These are phyloP conservation scores for Tulasnella sp. DNA, from an alignment of 768 basidiomycete species.

Conservation along the genomic window DNA sequence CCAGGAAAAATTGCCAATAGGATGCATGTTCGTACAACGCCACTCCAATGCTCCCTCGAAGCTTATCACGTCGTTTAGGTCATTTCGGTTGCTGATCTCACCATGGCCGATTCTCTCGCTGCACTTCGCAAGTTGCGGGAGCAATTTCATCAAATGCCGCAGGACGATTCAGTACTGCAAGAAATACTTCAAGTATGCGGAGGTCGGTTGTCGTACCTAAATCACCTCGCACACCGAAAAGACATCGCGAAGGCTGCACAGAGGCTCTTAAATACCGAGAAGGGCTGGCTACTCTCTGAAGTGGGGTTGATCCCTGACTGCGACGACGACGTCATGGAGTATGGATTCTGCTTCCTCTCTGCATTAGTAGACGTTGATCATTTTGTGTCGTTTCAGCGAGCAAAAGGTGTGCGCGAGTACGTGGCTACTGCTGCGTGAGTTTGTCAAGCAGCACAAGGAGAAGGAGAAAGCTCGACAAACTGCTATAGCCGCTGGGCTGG, in stretches of 20 bases:
- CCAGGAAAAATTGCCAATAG: conserved; percentile 56
- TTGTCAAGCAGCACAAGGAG: not conserved
- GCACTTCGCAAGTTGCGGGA: conserved; percentile 45
- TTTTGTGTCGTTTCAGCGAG: not conserved
- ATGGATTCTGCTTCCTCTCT: not conserved
- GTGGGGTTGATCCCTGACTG: conserved; percentile 71
- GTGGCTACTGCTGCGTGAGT: conserved; percentile 3
- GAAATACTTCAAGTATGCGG: conserved; percentile 54
- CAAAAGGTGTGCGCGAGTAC: conserved; percentile 7
- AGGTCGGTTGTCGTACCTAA: conserved; percentile 68
- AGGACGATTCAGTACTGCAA: conserved; percentile 30
- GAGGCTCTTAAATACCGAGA: conserved; percentile 56
- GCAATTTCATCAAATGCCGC: conserved; percentile 27
- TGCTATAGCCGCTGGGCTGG: not conserved
- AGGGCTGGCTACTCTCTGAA: conserved; percentile 65
- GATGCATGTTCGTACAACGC: conserved; percentile 45
- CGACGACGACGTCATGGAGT: conserved; percentile 73
- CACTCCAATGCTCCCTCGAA: conserved; percentile 16
- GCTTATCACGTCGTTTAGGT: conserved; percentile 31
- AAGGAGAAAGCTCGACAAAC: not conserved
- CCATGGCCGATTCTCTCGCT: conserved; percentile 41
- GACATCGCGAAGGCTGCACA: conserved; percentile 56
- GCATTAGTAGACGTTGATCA: not conserved
- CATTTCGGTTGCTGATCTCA: conserved; percentile 60
- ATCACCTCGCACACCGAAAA: conserved; percentile 45